A percentile compares a stretch with the other conserved stretches of the same genome.
phyloP scores from a whole-genome alignment of 2,329 filamentous ascomycete genomes.

The Aspergillus caelatus region DNA sequence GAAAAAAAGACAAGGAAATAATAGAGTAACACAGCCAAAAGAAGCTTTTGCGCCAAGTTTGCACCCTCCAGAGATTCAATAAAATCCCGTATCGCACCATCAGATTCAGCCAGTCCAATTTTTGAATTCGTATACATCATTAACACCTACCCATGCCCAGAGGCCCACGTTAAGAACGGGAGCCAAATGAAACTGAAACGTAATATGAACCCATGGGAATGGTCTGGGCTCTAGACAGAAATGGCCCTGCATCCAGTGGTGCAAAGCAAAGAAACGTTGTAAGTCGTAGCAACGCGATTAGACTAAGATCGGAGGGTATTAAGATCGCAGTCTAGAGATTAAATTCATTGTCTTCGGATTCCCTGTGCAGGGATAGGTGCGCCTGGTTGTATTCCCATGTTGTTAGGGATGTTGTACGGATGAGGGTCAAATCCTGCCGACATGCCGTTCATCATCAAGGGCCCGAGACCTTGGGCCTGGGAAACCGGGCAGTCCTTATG shows the following conservation, averaged over 20 bases:
- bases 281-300: neutral
- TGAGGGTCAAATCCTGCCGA: constrained; percentile 44
- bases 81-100: constrained; percentile 30
- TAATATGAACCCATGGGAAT: constrained; percentile 1
- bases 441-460: constrained; percentile 46
- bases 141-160: constrained; percentile 43
- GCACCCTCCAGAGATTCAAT: constrained; percentile 32
- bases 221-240: constrained; percentile 15
- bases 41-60: constrained; percentile 34
- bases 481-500: constrained; percentile 97
- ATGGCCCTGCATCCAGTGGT: constrained; percentile 8
- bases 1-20: constrained; percentile 21
- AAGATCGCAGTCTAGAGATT: constrained; percentile 8
- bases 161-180: constrained; percentile 26
- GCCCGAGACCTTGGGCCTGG: constrained; percentile 73
- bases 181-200: constrained; percentile 24
- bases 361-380: constrained; percentile 39
- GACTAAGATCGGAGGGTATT: constrained; percentile 15
- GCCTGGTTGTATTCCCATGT: constrained; percentile 46
- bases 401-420: constrained; percentile 45
- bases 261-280: constrained; percentile 10
- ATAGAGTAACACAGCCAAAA: constrained; percentile 28
- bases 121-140: constrained; percentile 43
- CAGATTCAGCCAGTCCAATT: constrained; percentile 36
- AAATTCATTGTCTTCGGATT: constrained; percentile 35